Evolutionary conservation across 768 basidiomycete genomes (phyloP).

Genomic region (Tricholoma sp.): DNA sequence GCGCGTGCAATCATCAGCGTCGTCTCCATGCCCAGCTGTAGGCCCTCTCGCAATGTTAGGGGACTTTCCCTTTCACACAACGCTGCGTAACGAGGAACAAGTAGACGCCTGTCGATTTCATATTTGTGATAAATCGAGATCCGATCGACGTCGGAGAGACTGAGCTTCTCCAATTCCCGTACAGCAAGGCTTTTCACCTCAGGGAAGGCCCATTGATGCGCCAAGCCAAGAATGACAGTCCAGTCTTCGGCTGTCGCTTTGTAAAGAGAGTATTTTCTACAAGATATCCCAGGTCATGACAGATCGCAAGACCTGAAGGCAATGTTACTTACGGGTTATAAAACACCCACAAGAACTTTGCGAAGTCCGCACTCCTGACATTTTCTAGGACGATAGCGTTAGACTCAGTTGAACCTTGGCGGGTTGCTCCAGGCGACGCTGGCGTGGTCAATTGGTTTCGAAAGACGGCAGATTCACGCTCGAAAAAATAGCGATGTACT

Average conservation of each 20-base stretch:
- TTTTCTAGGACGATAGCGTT: constrained; percentile 42
- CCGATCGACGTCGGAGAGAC: constrained; percentile 42
- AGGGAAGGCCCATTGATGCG: constrained; percentile 50
- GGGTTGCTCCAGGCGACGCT: constrained; percentile 26
- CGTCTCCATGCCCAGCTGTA: constrained; percentile 48
- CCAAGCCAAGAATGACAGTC: constrained; percentile 53
- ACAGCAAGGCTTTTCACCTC: constrained; percentile 55
- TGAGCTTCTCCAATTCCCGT: constrained; percentile 49
- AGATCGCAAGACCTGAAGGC: not conserved
- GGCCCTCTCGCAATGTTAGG: constrained; percentile 50
- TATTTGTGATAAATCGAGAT: constrained; percentile 54
- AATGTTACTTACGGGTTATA: constrained; percentile 41
- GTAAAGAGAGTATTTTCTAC: constrained; percentile 57
- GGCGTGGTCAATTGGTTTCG: constrained; percentile 26
- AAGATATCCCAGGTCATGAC: not conserved
- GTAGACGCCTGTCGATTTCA: constrained; percentile 38
- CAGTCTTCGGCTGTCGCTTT: constrained; percentile 46
- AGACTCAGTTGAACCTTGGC: constrained; percentile 30
- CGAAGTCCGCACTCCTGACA: constrained; percentile 34
- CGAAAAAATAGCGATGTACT: constrained; percentile 53
- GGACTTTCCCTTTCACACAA: constrained; percentile 49
- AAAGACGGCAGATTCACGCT: constrained; percentile 44
- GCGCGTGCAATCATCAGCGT: constrained; percentile 43
- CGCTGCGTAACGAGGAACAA: constrained; percentile 51
- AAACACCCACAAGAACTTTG: constrained; percentile 50